Percentiles rank a stretch among this genome's conserved stretches.
Evolutionary conservation across 768 basidiomycete species (phyloP).

Genomic region (Lepiota venenata): DNA sequence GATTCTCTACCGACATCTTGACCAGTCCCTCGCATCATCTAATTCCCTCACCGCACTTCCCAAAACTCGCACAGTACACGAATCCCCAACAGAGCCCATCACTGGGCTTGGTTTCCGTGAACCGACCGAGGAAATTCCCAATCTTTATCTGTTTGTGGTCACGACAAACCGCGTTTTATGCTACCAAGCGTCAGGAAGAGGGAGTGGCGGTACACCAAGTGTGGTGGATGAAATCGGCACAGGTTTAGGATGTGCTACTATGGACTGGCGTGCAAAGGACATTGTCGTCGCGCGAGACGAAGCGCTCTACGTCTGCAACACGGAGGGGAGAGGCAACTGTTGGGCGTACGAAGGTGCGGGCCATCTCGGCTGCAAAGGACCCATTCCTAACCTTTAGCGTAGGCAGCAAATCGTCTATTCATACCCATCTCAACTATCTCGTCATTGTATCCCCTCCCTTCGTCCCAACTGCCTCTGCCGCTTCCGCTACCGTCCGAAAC

Average conservation of each 20-base stretch:
- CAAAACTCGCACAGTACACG: conserved; percentile 81
- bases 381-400: not conserved
- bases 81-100: conserved; percentile 83
- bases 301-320: conserved; percentile 83
- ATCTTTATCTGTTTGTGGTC: conserved; percentile 76
- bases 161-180: conserved; percentile 81
- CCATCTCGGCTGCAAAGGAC: not conserved
- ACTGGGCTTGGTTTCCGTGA: conserved; percentile 90
- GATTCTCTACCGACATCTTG: conserved; percentile 84
- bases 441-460: conserved; percentile 89
- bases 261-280: conserved; percentile 70
- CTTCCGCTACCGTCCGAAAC: conserved; percentile 75
- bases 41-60: conserved; percentile 72
- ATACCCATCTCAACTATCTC: conserved; percentile 79
- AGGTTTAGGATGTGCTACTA: conserved; percentile 78
- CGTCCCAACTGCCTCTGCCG: conserved; percentile 57
- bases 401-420: conserved; percentile 78
- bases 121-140: conserved; percentile 40
- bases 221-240: conserved; percentile 87
- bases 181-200: conserved; percentile 71
- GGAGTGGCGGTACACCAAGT: conserved; percentile 59
- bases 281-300: conserved; percentile 90
- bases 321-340: conserved; percentile 78
- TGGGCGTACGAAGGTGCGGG: conserved; percentile 87
- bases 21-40: conserved; percentile 81